Evolutionary conservation across 441 rosid genomes (phyloP).

Genomic region (Eruca vesicaria): DNA sequence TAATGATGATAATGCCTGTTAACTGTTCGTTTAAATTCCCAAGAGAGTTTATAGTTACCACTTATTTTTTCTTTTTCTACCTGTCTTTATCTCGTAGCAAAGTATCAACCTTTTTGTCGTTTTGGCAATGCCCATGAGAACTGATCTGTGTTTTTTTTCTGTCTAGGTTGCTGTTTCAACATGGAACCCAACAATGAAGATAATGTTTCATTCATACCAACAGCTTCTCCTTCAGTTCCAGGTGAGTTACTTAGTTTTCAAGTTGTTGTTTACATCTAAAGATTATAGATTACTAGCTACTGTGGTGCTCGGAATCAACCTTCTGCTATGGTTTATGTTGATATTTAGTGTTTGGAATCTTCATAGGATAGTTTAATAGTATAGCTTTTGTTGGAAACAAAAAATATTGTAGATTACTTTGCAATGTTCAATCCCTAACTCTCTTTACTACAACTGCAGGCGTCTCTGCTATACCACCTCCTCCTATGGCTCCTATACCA

Average conservation of each 20-base stretch:
- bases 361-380: too few relatives aligned
- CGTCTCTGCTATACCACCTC: constrained; percentile 12
- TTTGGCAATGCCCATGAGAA: background rate
- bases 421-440: background rate
- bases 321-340: background rate
- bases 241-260: constrained; percentile 6
- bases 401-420: background rate
- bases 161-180: constrained; percentile 6
- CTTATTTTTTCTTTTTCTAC: background rate
- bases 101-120: background rate
- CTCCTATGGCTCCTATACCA: constrained; percentile 55
- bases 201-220: constrained; percentile 5
- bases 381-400: background rate
- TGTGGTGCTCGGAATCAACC: background rate
- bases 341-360: too few relatives aligned
- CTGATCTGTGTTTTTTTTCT: background rate
- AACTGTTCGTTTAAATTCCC: constrained; percentile 27
- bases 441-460: constrained; percentile 23
- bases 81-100: background rate
- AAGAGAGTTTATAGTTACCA: background rate
- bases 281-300: background rate
- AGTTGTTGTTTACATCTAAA: background rate
- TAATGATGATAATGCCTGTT: constrained; percentile 1
- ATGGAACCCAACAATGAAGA: constrained; percentile 31
- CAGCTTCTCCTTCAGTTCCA: constrained; percentile 12